Evolutionary conservation across 106 monocot genomes (phyloP).

Genomic region (Acanthochlamys bracteata): DNA sequence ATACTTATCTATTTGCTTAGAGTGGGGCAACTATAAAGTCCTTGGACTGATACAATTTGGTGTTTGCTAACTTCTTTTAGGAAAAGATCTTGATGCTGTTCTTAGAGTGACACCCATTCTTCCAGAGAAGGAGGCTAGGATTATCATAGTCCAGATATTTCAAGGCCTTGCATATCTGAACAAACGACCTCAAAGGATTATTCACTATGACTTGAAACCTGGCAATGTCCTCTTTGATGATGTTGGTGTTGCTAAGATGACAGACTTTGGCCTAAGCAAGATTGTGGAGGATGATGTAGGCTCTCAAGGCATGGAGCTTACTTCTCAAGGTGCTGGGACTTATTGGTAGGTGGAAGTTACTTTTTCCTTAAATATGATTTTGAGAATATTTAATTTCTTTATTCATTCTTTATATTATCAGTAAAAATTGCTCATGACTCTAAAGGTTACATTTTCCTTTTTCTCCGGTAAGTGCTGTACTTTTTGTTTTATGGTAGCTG

Average conservation of each 20-base stretch:
- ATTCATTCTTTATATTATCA: too few relatives aligned
- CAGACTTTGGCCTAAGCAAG: constrained; percentile 99
- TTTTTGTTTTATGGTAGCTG: too few relatives aligned
- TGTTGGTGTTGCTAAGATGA: constrained; percentile 83
- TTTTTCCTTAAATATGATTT: not conserved
- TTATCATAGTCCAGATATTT: constrained; percentile 96
- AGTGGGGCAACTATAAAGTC: too few relatives aligned
- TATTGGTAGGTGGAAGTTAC: constrained; percentile 56
- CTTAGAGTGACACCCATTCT: constrained; percentile 87
- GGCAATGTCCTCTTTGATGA: constrained; percentile 99
- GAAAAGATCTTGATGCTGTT: constrained; percentile 95
- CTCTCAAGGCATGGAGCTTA: constrained; percentile 96
- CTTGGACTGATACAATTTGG: not conserved
- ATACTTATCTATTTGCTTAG: too few relatives aligned
- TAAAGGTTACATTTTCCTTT: too few relatives aligned
- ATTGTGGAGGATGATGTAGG: constrained; percentile 94
- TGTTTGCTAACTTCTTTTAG: constrained; percentile 21
- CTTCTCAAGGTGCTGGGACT: constrained; percentile 98
- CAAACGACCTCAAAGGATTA: constrained; percentile 85
- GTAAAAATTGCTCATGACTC: too few relatives aligned
- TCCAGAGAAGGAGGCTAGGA: constrained; percentile 90
- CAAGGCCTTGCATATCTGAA: constrained; percentile 95
- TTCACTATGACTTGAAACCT: constrained; percentile 98
- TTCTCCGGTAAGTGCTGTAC: too few relatives aligned
- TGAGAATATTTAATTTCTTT: too few relatives aligned